phyloP scores from a whole-genome alignment of 352 stramenopile genomes.

The Globisporangium canariense region DNA sequence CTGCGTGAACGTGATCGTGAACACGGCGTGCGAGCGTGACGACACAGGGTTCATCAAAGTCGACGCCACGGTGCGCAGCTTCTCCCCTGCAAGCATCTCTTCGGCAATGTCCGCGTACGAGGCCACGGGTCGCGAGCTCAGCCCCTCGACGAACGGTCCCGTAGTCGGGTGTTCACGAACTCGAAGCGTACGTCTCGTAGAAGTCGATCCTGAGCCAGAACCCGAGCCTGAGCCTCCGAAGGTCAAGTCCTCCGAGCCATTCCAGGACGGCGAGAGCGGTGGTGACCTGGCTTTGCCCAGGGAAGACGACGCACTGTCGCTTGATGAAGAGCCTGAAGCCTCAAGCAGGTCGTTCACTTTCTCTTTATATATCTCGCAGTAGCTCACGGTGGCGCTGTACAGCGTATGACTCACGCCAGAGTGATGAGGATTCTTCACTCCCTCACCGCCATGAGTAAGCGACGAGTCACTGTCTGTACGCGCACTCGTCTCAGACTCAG shows the following conservation, averaged over 20 bases:
- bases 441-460: not conserved
- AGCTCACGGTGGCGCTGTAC: conserved; percentile 64
- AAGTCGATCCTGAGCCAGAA: not conserved
- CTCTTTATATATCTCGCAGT: conserved; percentile 88
- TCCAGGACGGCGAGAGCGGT: conserved; percentile 19
- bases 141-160: conserved; percentile 79
- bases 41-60: conserved; percentile 97
- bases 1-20: conserved; percentile 93
- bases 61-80: conserved; percentile 91
- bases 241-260: not conserved
- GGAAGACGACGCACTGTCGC: not conserved
- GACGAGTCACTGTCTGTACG: not conserved
- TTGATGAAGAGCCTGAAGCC: not conserved
- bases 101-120: conserved; percentile 81
- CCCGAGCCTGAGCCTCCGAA: not conserved
- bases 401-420: conserved; percentile 22
- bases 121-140: conserved; percentile 62
- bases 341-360: conserved; percentile 86
- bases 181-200: conserved; percentile 42
- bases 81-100: conserved; percentile 88
- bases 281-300: conserved; percentile 26
- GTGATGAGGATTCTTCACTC: not conserved
- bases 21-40: conserved; percentile 95
- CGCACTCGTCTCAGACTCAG: conserved; percentile 12
- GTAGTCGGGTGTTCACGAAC: conserved; percentile 82